Percentiles rank a stretch among this genome's conserved stretches.
phyloP scores from a whole-genome alignment of 2,329 filamentous ascomycete genomes.

The Nigrospora oryzae region DNA sequence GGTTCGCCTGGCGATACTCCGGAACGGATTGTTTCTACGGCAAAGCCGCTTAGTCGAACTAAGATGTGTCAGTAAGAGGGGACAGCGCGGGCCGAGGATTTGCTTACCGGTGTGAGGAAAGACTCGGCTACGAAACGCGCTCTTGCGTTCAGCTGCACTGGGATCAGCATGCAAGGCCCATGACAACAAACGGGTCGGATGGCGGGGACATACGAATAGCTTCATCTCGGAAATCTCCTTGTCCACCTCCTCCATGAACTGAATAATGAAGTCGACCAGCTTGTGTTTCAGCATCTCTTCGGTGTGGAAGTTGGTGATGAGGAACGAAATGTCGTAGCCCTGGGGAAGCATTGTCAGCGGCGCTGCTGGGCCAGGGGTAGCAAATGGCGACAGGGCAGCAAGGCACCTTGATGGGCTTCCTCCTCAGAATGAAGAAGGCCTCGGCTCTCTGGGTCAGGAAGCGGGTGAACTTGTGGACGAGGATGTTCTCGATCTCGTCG shows the following conservation, averaged over 20 bases:
- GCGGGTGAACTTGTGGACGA: slow-evolving; percentile 96
- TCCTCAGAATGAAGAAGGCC: slow-evolving; percentile 89
- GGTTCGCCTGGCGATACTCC: too few species aligned
- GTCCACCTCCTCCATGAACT: slow-evolving; percentile 99
- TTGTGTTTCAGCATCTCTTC: slow-evolving; percentile 99
- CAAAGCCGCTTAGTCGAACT: slow-evolving; percentile 9
- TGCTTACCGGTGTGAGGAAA: slow-evolving; percentile 80
- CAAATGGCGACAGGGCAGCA: too few species aligned
- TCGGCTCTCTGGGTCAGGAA: slow-evolving; percentile 96
- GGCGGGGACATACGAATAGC: slow-evolving; percentile 71
- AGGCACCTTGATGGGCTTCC: slow-evolving; percentile 86
- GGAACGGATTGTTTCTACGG: too few species aligned
- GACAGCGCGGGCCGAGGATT: background rate
- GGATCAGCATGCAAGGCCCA: slow-evolving; percentile 18
- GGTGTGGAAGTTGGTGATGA: slow-evolving; percentile 98
- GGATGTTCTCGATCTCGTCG: slow-evolving; percentile 95
- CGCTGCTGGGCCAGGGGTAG: too few species aligned
- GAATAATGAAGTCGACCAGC: slow-evolving; percentile 96
- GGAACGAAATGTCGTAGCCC: slow-evolving; percentile 98
- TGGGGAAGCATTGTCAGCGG: slow-evolving; percentile 21
- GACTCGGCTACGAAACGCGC: slow-evolving; percentile 97
- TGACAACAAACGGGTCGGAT: slow-evolving; percentile 1
- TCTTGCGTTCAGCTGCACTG: slow-evolving; percentile 75
- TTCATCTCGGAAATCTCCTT: slow-evolving; percentile 99
- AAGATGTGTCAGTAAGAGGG: background rate